Evolutionary conservation across 2,329 filamentous ascomycete genomes (phyloP).

Genomic region (Colletotrichum sp.): DNA sequence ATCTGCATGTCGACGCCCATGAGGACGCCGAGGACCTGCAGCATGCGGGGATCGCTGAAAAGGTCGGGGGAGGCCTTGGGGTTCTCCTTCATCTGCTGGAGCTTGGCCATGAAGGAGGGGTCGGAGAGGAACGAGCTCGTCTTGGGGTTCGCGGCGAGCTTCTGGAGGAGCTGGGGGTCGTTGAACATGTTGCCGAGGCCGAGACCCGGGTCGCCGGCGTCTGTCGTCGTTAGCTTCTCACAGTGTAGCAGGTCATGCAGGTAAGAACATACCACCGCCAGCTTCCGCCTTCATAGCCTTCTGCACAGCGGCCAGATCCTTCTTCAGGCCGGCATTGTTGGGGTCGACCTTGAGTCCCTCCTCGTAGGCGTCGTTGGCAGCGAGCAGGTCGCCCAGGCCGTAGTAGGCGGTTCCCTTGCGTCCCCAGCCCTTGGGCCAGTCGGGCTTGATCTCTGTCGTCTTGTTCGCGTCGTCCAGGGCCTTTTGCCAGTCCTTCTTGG

Average conservation of each 20-base stretch:
- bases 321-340: conserved; percentile 90
- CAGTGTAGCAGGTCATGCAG: fast-evolving
- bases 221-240: conserved; percentile 20
- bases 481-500: conserved; percentile 84
- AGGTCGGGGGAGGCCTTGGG: conserved; percentile 79
- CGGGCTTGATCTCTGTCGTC: conserved; percentile 92
- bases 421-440: conserved; percentile 97
- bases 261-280: conserved; percentile 13
- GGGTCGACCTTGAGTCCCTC: conserved; percentile 93
- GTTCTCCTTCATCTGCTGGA: conserved; percentile 82
- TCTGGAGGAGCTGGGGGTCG: conserved; percentile 87
- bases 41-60: conserved; percentile 88
- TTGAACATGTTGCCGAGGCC: conserved; percentile 93
- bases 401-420: conserved; percentile 92
- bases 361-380: conserved; percentile 88
- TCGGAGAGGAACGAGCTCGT: conserved; percentile 83
- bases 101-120: conserved; percentile 86
- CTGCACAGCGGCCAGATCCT: conserved; percentile 82
- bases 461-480: conserved; percentile 91
- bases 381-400: conserved; percentile 83
- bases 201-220: conserved; percentile 67
- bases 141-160: conserved; percentile 94
- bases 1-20: conserved; percentile 89
- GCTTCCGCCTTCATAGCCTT: conserved; percentile 85
- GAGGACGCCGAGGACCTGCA: conserved; percentile 91